Evolutionary conservation across 257 asterid species (phyloP).

Genomic region (Forsythia suspensa): DNA sequence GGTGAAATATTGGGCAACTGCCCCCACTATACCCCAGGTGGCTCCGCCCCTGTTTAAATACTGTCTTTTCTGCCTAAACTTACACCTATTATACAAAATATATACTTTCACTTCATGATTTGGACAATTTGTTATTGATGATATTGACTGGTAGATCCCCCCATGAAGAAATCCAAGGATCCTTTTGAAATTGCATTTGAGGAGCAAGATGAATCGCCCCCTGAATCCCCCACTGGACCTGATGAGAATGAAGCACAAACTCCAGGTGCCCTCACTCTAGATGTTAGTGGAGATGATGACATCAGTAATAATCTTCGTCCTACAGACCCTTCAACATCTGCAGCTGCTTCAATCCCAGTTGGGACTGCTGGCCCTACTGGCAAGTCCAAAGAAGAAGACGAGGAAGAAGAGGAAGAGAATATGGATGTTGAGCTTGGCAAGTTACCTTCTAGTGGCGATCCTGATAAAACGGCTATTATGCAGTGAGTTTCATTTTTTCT

Average conservation of each 20-base stretch:
- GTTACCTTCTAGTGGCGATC: constrained; percentile 65
- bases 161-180: constrained; percentile 89
- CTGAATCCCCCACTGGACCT: constrained; percentile 74
- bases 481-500: constrained; percentile 55
- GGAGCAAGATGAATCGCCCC: constrained; percentile 89
- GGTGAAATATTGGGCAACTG: too few species aligned
- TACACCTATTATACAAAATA: background rate
- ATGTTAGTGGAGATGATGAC: constrained; percentile 38
- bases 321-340: constrained; percentile 47
- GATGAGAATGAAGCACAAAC: constrained; percentile 67
- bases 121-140: background rate
- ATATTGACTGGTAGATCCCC: background rate
- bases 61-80: background rate
- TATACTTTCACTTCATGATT: background rate
- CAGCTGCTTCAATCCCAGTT: constrained; percentile 25
- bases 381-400: constrained; percentile 85
- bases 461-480: constrained; percentile 83
- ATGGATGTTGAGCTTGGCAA: constrained; percentile 87
- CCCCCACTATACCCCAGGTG: too few species aligned
- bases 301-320: constrained; percentile 30
- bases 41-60: too few species aligned
- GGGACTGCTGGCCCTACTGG: constrained; percentile 45
- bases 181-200: constrained; percentile 88
- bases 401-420: constrained; percentile 91
- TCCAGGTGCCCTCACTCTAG: constrained; percentile 37